phyloP scores from a whole-genome alignment of 768 basidiomycete genomes.

The Boletus sensibilis region DNA sequence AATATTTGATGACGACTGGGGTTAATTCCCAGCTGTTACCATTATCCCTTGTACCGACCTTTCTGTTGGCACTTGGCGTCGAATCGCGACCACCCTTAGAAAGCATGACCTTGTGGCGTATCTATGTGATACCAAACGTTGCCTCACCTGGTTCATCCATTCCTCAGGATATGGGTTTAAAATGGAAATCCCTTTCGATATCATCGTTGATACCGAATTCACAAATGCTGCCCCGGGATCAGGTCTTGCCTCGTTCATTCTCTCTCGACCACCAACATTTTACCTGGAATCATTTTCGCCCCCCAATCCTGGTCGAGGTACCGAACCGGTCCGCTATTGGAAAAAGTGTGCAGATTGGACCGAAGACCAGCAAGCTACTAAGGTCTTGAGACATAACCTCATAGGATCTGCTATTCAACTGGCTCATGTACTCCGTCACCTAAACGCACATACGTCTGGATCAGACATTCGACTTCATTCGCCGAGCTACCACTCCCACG shows the following conservation, averaged over 20 bases:
- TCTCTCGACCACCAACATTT: slow-evolving; percentile 67
- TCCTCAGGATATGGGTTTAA: slow-evolving; percentile 75
- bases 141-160: slow-evolving; percentile 77
- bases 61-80: slow-evolving; percentile 75
- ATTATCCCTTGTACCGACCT: slow-evolving; percentile 76
- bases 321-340: slow-evolving; percentile 47
- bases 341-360: slow-evolving; percentile 74
- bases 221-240: slow-evolving; percentile 51
- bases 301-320: slow-evolving; percentile 30
- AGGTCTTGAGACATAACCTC: slow-evolving; percentile 61
- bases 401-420: slow-evolving; percentile 64
- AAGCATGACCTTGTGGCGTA: slow-evolving; percentile 75
- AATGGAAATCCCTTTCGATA: slow-evolving; percentile 77
- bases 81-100: slow-evolving; percentile 54
- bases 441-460: slow-evolving; percentile 35
- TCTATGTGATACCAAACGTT: slow-evolving; percentile 62
- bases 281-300: slow-evolving; percentile 53
- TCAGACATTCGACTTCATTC: slow-evolving; percentile 38
- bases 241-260: slow-evolving; percentile 60
- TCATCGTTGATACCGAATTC: slow-evolving; percentile 58
- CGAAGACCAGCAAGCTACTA: slow-evolving; percentile 65
- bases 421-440: slow-evolving; percentile 50
- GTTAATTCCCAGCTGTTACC: slow-evolving; percentile 53
- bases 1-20: background rate
- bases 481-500: slow-evolving; percentile 35